Conservation (phyloP, 176 grass and related monocot species). For the Oryza nivara region DNA sequence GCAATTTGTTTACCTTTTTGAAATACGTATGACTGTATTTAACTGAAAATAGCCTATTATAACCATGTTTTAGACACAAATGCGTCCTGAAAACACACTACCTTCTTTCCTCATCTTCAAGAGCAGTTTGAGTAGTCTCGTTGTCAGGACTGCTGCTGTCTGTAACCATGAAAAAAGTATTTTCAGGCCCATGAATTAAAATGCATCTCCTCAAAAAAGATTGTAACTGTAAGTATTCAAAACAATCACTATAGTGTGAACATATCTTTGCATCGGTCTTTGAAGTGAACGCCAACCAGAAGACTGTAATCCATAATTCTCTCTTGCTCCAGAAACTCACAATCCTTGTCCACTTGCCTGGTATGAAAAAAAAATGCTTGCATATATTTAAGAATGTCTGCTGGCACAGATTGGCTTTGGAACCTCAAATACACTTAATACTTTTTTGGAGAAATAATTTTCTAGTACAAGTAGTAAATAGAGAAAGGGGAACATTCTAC, state of each 20-base stretch:
- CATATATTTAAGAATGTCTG: background rate
- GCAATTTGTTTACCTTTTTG: background rate
- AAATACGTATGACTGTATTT: background rate
- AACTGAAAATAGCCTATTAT: slow-evolving; percentile 5
- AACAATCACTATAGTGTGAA: background rate
- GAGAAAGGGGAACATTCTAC: slow-evolving; percentile 16
- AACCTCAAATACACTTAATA: slow-evolving; percentile 1
- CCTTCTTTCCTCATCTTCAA: slow-evolving; percentile 66
- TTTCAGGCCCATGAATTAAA: slow-evolving; percentile 13
- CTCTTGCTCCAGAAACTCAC: slow-evolving; percentile 85
- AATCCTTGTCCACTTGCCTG: slow-evolving; percentile 92
- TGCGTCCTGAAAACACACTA: slow-evolving; percentile 24
- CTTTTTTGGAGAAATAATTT: background rate
- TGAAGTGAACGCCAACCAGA: slow-evolving; percentile 87
- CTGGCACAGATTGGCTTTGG: background rate
- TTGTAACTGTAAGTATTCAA: background rate
- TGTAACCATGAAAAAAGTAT: slow-evolving; percentile 31
- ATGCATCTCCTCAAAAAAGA: background rate
- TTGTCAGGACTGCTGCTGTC: slow-evolving; percentile 42
- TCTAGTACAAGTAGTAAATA: background rate
- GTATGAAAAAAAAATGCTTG: slow-evolving; percentile 18
- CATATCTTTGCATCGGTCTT: slow-evolving; percentile 65
- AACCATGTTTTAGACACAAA: slow-evolving; percentile 5
- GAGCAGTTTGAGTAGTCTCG: slow-evolving; percentile 44
- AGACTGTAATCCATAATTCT: slow-evolving; percentile 98